phyloP scores from a whole-genome alignment of 148 eudicot genomes.

The Amaranthus hypochondriacus region DNA sequence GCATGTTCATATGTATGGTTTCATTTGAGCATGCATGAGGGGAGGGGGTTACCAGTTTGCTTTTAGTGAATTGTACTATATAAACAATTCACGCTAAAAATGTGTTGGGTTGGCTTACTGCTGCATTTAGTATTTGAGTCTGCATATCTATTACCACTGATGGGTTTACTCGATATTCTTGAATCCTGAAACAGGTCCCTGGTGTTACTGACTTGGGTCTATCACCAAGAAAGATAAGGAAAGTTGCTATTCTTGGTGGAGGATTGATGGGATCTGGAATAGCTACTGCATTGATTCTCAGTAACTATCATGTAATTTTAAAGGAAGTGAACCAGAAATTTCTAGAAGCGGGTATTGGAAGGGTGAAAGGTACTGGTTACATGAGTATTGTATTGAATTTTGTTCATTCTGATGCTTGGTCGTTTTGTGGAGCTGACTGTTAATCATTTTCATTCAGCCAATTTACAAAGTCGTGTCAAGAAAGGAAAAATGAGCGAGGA shows the following conservation, averaged over 20 bases:
- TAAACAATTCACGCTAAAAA: not conserved
- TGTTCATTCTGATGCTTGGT: slow-evolving; percentile 11
- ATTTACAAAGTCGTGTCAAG: slow-evolving; percentile 81
- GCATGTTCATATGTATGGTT: too few species aligned
- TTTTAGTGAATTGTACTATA: too few species aligned
- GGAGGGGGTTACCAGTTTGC: too few species aligned
- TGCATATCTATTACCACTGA: not conserved
- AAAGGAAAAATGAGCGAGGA: slow-evolving; percentile 82
- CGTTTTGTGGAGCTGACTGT: slow-evolving; percentile 13
- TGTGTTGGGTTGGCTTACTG: not conserved
- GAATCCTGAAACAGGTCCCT: slow-evolving; percentile 53
- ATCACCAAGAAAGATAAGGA: slow-evolving; percentile 59
- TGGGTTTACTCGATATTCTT: not conserved
- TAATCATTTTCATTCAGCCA: slow-evolving; percentile 41
- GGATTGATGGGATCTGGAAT: slow-evolving; percentile 98
- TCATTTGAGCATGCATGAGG: too few species aligned
- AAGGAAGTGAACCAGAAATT: slow-evolving; percentile 89
- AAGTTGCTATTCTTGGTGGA: slow-evolving; percentile 92
- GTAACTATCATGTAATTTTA: slow-evolving; percentile 67
- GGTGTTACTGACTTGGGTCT: slow-evolving; percentile 83
- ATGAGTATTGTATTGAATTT: not conserved
- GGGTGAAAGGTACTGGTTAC: slow-evolving; percentile 64
- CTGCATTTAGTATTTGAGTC: not conserved
- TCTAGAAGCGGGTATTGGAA: slow-evolving; percentile 63
- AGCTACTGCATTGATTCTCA: slow-evolving; percentile 81